Evolutionary conservation across 805 yeast species (phyloP), one percentile per base, ranked within the genome.

Genomic region (Starmerella stigmatis): DNA sequence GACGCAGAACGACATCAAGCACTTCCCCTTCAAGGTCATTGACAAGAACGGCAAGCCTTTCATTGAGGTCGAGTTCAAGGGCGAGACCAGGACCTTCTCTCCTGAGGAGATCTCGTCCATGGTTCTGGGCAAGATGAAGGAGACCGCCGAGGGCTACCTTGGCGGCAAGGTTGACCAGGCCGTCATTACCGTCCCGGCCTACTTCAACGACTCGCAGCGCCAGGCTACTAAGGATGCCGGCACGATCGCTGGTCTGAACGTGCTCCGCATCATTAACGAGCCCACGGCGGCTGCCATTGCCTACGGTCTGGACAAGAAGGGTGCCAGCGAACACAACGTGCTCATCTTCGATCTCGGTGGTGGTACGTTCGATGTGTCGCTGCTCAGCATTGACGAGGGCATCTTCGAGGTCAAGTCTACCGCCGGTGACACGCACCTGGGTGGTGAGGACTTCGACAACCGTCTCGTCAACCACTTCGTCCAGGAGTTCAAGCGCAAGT

Each of bases 211-310:
- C 68, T 86, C 96, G 46, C 96, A 88, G 72, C 84, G 96, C 74
- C 96, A 88, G 72, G 96, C 96, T 51, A 86, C 96, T 62, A 88
- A 86, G 75, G 96, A 86, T 68, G 95, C 96, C 50, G 96, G 96
- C 75, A 72, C 81, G 57, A 88, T 86, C 75, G 94, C 96, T 48
- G 96, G 96, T 63, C 75, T 86, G 66, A 86, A 86, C 68, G 96
- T 86, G 51, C 75, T 84, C 67, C 80, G 96, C 73, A 86, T 86
- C 66, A 86, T 88, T 62, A 86, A 86, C 71, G 96, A 86, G 74
- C 96, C 96, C 60, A 86, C 96, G 58, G 96, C 96, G 55, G 96
- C 96, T 63, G 96, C 96, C 60, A 86, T 88, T 73, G 96, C 97
- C 66, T 88, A 88, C 78, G 97, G 97, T 78, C 77, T 88, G 60